These are phyloP conservation scores for Cercospora sp. DNA, from an alignment of 2,329 filamentous ascomycete species.

Conservation along the genomic window DNA sequence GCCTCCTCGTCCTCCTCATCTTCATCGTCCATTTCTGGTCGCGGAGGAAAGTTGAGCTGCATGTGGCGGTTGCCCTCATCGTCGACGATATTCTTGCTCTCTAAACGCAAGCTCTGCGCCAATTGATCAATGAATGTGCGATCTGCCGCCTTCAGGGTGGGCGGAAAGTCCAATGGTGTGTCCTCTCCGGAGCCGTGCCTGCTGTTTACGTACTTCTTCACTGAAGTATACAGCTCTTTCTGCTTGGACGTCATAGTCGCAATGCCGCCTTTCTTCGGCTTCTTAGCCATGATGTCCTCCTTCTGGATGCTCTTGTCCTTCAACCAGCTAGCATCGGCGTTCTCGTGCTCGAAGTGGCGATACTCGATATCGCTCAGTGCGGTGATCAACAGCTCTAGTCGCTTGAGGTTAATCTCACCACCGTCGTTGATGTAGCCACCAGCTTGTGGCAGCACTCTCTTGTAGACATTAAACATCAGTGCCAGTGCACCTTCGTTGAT, in stretches of 20 bases:
- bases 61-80: conserved; percentile 67
- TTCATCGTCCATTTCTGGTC: conserved; percentile 54
- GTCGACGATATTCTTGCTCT: conserved; percentile 65
- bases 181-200: conserved; percentile 54
- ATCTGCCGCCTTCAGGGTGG: conserved; percentile 74
- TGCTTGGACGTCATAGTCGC: conserved; percentile 76
- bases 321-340: conserved; percentile 87
- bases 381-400: conserved; percentile 74
- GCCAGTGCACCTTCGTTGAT: conserved; percentile 98
- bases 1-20: conserved; percentile 82
- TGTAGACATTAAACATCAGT: conserved; percentile 97
- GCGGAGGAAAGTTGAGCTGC: conserved; percentile 61
- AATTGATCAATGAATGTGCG: conserved; percentile 91
- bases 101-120: conserved; percentile 66
- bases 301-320: conserved; percentile 78
- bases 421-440: conserved; percentile 96
- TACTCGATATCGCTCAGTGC: conserved; percentile 87
- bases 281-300: conserved; percentile 64
- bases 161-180: conserved; percentile 69
- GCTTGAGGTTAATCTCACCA: conserved; percentile 83
- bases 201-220: conserved; percentile 79
- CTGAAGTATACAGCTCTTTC: conserved; percentile 75
- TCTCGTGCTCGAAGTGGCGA: conserved; percentile 88
- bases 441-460: conserved; percentile 79
- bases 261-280: conserved; percentile 60